A percentile compares a stretch with the other conserved stretches of the same genome.
These are phyloP conservation scores for Chrysanthemum lavandulifolium DNA, from an alignment of 129 eudicot genomes.

Conservation along the genomic window DNA sequence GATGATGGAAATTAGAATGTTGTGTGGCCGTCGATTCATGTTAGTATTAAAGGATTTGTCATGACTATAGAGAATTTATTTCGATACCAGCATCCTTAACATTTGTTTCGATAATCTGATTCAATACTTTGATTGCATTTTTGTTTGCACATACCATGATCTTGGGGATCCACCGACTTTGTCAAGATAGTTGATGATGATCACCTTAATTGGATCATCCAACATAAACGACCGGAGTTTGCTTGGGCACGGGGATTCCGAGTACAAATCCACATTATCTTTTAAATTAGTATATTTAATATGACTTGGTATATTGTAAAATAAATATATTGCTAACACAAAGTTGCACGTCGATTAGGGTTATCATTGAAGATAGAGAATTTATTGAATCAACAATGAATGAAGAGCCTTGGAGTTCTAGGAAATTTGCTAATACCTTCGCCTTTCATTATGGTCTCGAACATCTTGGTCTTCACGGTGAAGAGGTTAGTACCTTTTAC, in stretches of 20 bases:
- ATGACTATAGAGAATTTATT: no score
- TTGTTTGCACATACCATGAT: no score
- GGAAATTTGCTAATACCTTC: conserved; percentile 72
- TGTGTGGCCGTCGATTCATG: no score
- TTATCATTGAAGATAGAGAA: conserved; percentile 81
- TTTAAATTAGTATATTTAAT: not conserved
- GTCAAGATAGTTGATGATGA: conserved; percentile 63
- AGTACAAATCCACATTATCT: conserved; percentile 37
- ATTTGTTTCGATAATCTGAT: no score
- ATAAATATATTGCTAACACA: not conserved
- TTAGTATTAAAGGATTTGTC: no score
- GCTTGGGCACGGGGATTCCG: conserved; percentile 98
- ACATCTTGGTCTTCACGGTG: conserved; percentile 80
- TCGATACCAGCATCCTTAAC: no score
- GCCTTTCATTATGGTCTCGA: conserved; percentile 86
- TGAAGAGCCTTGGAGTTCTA: conserved; percentile 85
- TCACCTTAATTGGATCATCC: conserved; percentile 81
- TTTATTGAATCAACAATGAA: conserved; percentile 79
- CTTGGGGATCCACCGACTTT: no score
- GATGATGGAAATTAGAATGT: no score
- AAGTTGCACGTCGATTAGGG: conserved; percentile 59
- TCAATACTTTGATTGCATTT: no score
- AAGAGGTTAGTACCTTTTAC: conserved; percentile 53
- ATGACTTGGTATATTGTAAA: not conserved
- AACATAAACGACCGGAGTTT: conserved; percentile 94